Conservation (phyloP, 2,329 filamentous ascomycete species). For the Teratosphaeria destructans region DNA sequence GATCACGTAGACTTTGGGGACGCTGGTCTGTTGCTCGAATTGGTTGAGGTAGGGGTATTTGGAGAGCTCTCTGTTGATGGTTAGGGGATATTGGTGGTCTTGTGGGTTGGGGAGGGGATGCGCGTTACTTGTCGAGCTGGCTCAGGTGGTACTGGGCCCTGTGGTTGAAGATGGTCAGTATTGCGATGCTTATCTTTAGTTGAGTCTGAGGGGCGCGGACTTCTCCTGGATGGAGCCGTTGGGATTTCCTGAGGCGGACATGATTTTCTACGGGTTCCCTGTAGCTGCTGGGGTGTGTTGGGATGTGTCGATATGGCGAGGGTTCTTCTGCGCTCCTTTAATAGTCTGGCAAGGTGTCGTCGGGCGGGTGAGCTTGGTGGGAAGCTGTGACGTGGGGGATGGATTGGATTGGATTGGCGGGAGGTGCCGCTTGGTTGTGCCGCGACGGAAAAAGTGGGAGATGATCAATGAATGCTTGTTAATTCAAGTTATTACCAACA, state of each 20-base stretch:
- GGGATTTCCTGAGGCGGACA: conserved; percentile 1
- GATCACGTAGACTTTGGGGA: conserved; percentile 77
- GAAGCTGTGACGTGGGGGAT: background rate
- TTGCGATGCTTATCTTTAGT: background rate
- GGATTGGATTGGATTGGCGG: background rate
- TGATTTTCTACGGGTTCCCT: background rate
- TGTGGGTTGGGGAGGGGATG: too few species aligned
- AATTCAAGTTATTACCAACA: background rate
- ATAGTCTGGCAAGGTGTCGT: background rate
- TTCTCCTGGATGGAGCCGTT: conserved; percentile 6
- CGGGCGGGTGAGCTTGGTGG: background rate
- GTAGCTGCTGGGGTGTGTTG: background rate
- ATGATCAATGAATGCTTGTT: background rate
- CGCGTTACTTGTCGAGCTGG: conserved; percentile 54
- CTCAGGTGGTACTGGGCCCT: conserved; percentile 50
- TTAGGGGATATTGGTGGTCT: conserved; percentile 6
- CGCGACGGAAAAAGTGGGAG: background rate
- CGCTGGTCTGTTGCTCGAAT: conserved; percentile 70
- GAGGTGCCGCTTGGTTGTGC: background rate
- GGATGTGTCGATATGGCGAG: background rate
- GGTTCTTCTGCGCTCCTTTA: too few species aligned
- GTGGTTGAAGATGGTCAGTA: background rate
- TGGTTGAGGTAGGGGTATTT: conserved; percentile 78
- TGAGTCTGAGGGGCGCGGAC: background rate
- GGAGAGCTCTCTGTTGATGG: conserved; percentile 51